Evolutionary conservation across 257 asterid species (phyloP), one percentile per base, ranked within the genome.

Genomic region (Agastache rugosa): DNA sequence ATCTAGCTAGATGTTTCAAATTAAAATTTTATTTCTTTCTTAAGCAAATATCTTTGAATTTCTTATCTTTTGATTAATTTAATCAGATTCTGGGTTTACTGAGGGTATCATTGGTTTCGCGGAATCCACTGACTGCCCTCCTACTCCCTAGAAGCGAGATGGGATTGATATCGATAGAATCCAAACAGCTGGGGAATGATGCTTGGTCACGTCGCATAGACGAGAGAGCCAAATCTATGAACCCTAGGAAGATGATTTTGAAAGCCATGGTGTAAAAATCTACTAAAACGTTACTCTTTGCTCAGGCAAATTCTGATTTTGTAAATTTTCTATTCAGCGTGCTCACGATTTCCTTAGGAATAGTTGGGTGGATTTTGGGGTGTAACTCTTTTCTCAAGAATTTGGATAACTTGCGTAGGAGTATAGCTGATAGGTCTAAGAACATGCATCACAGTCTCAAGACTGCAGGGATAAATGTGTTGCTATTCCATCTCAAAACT

Each of bases 41-140:
- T n/a, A n/a, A n/a, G n/a, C n/a, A n/a, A n/a, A n/a, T n/a, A n/a
- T 34, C 39, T 6, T 6, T 34, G 8, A 34, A 6, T 34, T 5
- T 37, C 10, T 37, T 50, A 22, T 58, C 7, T 71, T 63, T 45
- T 51, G 16, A 8, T 51, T n/a, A 11, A 10, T 47, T 68, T 31
- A 41, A 16, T 51, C 53, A 81, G 85, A 20, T 77, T 4, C 20
- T 73, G n/a, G 65, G 56, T 73, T 72, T 81, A 69, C 77, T 81
- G 27, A 47, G 8, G 72, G 48, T 73, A 6, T 53, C 56, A 5
- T 39, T 81, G 16, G 29, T 25, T 71, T 51, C 63, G 0, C 50
- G 2, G 5, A 51, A 50, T 23, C 78, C 78, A 7, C 65, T 74
- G 45, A 22, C 78, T 1, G 41, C 62, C 42, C 44, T 56, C 51